phyloP scores from a whole-genome alignment of 2,329 filamentous ascomycete genomes.

The Allantophomopsis cytisporea region DNA sequence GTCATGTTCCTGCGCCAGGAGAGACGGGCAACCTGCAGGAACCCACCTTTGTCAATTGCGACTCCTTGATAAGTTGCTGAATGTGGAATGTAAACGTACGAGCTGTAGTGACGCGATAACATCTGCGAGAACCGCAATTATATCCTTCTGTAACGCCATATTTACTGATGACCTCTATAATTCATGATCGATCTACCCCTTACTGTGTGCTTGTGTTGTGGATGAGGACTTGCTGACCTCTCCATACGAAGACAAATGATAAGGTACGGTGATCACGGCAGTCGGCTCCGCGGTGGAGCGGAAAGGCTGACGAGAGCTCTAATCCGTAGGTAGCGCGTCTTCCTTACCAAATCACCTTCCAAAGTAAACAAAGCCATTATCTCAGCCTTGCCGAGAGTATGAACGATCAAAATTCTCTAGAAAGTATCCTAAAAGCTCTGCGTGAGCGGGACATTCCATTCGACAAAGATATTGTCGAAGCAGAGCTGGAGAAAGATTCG shows the following conservation, averaged over 20 bases:
- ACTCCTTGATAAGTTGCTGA: not conserved
- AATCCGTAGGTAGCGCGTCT: no score
- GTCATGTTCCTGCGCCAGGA: conserved; percentile 16
- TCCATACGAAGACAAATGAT: no score
- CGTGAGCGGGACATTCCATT: conserved; percentile 15
- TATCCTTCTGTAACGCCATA: no score
- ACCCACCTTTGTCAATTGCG: not conserved
- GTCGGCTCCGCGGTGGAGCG: no score
- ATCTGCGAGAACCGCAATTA: not conserved
- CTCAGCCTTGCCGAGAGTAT: not conserved
- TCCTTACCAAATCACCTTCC: no score
- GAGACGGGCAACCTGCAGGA: conserved; percentile 10
- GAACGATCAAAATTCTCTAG: conserved; percentile 5
- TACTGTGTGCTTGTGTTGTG: no score
- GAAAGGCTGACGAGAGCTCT: no score
- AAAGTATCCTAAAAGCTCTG: conserved; percentile 12
- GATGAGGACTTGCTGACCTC: no score
- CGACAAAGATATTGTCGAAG: conserved; percentile 14
- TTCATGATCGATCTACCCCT: no score
- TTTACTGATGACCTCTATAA: no score
- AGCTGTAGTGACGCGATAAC: not conserved
- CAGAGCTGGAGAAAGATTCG: conserved; percentile 9
- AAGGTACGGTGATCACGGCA: no score
- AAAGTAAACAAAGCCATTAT: no score
- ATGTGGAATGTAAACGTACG: not conserved